These are phyloP conservation scores for Trametes hirsuta DNA, from an alignment of 1,284 basidiomycete genomes.

Conservation along the genomic window DNA sequence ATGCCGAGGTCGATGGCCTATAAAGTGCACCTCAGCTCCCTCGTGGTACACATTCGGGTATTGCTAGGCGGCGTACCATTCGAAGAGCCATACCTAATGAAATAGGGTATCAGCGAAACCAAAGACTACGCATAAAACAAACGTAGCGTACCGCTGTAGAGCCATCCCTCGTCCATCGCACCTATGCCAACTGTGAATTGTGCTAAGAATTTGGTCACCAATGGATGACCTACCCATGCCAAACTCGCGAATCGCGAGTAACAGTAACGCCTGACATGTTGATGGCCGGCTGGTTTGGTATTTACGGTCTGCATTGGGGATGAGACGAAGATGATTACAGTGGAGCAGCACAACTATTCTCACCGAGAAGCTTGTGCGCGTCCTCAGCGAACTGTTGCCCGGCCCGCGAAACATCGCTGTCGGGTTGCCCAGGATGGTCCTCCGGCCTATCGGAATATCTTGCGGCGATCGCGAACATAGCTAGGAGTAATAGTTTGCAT, in stretches of 20 bases:
- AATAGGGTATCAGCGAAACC: slow-evolving; percentile 5
- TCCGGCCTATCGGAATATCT: slow-evolving; percentile 58
- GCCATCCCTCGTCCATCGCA: slow-evolving; percentile 82
- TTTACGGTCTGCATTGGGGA: slow-evolving; percentile 50
- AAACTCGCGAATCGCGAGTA: slow-evolving; percentile 82
- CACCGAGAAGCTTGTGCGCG: slow-evolving; percentile 73
- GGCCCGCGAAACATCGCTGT: slow-evolving; percentile 63
- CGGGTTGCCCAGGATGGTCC: slow-evolving; percentile 43
- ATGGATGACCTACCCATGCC: slow-evolving; percentile 58
- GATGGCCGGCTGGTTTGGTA: slow-evolving; percentile 69
- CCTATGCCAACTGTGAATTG: slow-evolving; percentile 35
- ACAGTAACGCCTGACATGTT: slow-evolving; percentile 76
- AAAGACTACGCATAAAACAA: not conserved
- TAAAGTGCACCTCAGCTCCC: not conserved
- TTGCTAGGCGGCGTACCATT: slow-evolving; percentile 53
- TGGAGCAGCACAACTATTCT: slow-evolving; percentile 19
- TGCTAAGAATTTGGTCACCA: not conserved
- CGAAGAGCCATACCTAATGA: slow-evolving; percentile 70
- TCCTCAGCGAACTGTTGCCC: slow-evolving; percentile 69
- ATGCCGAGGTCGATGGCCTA: slow-evolving; percentile 85
- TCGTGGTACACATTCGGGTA: not conserved
- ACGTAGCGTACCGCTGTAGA: slow-evolving; percentile 63
- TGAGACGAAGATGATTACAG: not conserved
- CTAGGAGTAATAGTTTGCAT: slow-evolving; percentile 71
- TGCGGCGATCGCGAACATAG: slow-evolving; percentile 80